Evolutionary conservation across 2,329 filamentous ascomycete genomes (phyloP).

Genomic region (Neonectria neomacrospora): DNA sequence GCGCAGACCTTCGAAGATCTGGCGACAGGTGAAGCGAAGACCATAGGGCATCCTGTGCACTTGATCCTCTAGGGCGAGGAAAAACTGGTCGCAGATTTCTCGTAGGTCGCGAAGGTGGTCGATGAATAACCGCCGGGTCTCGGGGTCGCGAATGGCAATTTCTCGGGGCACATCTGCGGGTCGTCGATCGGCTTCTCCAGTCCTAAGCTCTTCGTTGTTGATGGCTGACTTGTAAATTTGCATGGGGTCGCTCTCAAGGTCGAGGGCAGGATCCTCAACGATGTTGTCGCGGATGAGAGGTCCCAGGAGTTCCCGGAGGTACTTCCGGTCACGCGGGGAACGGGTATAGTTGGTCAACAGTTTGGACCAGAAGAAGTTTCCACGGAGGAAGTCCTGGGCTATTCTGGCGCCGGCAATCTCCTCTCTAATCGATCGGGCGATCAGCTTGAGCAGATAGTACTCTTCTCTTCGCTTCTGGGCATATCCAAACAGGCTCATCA

Average conservation of each 20-base stretch:
- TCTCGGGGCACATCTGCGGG: constrained; percentile 89
- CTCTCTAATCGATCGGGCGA: constrained; percentile 84
- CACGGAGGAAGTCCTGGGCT: constrained; percentile 86
- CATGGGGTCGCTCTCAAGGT: constrained; percentile 96
- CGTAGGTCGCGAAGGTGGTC: constrained; percentile 92
- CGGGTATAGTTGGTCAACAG: constrained; percentile 88
- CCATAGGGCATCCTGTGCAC: constrained; percentile 93
- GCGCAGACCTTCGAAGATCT: constrained; percentile 83
- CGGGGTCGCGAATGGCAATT: constrained; percentile 92
- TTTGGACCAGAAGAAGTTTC: constrained; percentile 93
- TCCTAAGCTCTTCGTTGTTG: constrained; percentile 96
- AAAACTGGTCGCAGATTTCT: constrained; percentile 93
- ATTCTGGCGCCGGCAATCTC: constrained; percentile 80
- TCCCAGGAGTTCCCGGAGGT: constrained; percentile 85
- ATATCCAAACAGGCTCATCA: constrained; percentile 97
- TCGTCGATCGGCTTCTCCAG: constrained; percentile 83
- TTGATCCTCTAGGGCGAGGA: constrained; percentile 82
- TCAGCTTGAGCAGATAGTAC: constrained; percentile 92
- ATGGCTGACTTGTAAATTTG: constrained; percentile 96
- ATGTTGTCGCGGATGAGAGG: constrained; percentile 91
- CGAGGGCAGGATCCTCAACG: constrained; percentile 88
- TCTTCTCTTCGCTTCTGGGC: constrained; percentile 97
- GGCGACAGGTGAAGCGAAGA: constrained; percentile 85
- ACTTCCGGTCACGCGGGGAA: constrained; percentile 92
- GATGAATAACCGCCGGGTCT: constrained; percentile 93